Evolutionary conservation across 2,329 filamentous ascomycete species (phyloP).

Genomic region (Volutella citrinella): DNA sequence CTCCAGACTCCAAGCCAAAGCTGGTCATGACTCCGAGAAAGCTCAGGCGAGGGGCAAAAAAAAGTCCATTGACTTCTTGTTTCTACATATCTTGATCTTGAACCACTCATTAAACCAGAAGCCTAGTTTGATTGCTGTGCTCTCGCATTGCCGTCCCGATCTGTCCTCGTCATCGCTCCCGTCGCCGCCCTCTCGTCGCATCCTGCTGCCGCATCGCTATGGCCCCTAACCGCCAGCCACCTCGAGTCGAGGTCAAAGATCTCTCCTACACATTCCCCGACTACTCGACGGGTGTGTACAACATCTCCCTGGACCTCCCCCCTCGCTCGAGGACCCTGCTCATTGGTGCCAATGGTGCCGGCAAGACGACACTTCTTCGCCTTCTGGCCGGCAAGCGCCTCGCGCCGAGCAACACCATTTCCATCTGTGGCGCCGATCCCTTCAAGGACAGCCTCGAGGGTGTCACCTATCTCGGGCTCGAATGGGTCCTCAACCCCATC

Average conservation of each 20-base stretch:
- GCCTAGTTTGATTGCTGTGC: too few relatives aligned
- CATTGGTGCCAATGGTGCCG: constrained; percentile 94
- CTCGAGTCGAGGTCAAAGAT: constrained; percentile 68
- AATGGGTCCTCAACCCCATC: constrained; percentile 97
- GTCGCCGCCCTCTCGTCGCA: too few relatives aligned
- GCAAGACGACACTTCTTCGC: constrained; percentile 94
- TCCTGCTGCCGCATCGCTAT: too few relatives aligned
- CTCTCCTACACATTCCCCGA: constrained; percentile 90
- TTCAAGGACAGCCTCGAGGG: constrained; percentile 89
- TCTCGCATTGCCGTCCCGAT: too few relatives aligned
- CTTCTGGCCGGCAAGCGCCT: constrained; percentile 94
- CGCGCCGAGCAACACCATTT: constrained; percentile 71
- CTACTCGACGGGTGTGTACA: constrained; percentile 71
- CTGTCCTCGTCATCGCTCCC: too few relatives aligned
- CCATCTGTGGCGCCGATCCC: constrained; percentile 80
- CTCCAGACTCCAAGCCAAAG: too few relatives aligned
- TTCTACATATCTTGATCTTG: background rate
- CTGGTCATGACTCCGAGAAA: too few relatives aligned
- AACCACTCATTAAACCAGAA: too few relatives aligned
- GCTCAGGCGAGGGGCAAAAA: too few relatives aligned
- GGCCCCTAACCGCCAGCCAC: constrained; percentile 33
- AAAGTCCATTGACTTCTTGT: background rate
- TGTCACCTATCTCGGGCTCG: constrained; percentile 93
- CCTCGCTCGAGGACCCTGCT: constrained; percentile 82
- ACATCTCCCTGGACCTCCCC: constrained; percentile 75